phyloP scores from a whole-genome alignment of 345 rosid species.

The Bretschneidera sinensis region DNA sequence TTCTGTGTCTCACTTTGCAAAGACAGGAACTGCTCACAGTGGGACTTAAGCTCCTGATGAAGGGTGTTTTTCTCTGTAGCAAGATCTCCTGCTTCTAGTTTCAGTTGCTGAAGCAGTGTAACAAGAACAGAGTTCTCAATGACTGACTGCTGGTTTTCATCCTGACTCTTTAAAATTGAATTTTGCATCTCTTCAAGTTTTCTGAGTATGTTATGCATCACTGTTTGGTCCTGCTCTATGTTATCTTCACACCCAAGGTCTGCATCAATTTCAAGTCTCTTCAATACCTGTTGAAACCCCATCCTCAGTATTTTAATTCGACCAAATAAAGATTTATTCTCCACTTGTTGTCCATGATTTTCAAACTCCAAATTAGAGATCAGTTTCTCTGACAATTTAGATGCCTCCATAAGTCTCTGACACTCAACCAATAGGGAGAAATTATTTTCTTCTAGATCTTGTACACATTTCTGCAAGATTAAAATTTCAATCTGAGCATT shows the following conservation, averaged over 20 bases:
- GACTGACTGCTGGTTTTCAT: constrained; percentile 48
- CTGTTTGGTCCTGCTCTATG: constrained; percentile 37
- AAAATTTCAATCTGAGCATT: constrained; percentile 59
- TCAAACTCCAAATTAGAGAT: constrained; percentile 51
- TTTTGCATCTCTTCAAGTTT: constrained; percentile 55
- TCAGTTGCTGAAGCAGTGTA: constrained; percentile 57
- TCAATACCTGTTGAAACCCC: constrained; percentile 49
- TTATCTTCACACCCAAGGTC: constrained; percentile 29
- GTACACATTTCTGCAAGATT: constrained; percentile 56
- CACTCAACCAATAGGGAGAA: constrained; percentile 48
- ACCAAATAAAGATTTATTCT: constrained; percentile 49
- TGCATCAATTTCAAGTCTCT: constrained; percentile 41
- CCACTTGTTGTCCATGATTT: constrained; percentile 45
- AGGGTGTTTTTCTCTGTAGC: constrained; percentile 41
- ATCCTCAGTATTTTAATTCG: constrained; percentile 45
- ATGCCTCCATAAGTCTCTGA: constrained; percentile 48
- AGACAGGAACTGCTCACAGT: constrained; percentile 35
- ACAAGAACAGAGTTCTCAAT: constrained; percentile 61
- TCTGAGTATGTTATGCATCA: constrained; percentile 31
- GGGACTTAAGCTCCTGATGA: constrained; percentile 41
- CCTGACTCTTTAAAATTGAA: constrained; percentile 39
- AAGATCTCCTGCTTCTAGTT: constrained; percentile 52
- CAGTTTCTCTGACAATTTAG: constrained; percentile 51
- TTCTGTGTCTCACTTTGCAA: constrained; percentile 42
- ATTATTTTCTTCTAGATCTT: constrained; percentile 59